Conservation (phyloP, 805 yeast genomes). For the Pichia ethanolica region DNA sequence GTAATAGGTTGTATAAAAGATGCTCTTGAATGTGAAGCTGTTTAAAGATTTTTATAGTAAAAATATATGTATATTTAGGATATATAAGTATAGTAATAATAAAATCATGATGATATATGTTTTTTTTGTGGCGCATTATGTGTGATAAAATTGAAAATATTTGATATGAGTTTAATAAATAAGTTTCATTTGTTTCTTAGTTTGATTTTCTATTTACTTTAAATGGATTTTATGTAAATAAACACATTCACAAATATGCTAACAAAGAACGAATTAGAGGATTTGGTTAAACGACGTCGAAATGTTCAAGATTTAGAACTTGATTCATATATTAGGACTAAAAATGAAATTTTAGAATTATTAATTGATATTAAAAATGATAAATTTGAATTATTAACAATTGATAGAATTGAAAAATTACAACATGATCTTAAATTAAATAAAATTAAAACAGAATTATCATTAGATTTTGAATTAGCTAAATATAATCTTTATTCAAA, state of each 20-base stretch:
- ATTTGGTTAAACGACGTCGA: conserved; percentile 24
- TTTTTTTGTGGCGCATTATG: no score
- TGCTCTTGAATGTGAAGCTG: conserved; percentile 44
- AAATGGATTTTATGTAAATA: no score
- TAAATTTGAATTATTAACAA: conserved; percentile 9
- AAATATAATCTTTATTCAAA: conserved; percentile 11
- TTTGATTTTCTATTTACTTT: no score
- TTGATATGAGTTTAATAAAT: no score
- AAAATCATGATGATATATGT: no score
- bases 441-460: conserved; percentile 14
- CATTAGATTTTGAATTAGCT: conserved; percentile 16
- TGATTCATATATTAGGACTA: conserved; percentile 19
- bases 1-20: conserved; percentile 77
- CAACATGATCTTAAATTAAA: conserved; percentile 14
- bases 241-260: not conserved
- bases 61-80: not conserved
- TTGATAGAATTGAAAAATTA: conserved; percentile 15
- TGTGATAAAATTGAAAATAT: no score
- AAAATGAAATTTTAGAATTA: conserved; percentile 14
- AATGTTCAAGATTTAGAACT: conserved; percentile 25
- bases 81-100: not conserved
- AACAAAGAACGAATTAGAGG: conserved; percentile 8
- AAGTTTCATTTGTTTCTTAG: no score
- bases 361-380: conserved; percentile 14
- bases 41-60: not conserved